phyloP scores from a whole-genome alignment of 2,329 filamentous ascomycete species.

The Xylariaceae sp. region DNA sequence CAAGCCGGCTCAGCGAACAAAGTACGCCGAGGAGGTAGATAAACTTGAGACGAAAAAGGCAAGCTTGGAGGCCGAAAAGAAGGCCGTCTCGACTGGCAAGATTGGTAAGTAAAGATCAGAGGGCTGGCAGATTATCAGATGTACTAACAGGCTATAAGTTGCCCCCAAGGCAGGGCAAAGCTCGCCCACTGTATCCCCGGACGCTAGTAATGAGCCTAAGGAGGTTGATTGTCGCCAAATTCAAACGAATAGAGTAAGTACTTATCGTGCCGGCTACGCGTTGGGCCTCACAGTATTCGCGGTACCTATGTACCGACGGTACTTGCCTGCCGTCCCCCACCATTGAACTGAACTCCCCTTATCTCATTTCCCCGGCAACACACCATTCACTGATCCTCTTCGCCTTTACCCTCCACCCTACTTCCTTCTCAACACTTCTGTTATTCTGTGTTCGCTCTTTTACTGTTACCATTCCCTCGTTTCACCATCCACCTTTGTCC shows the following conservation, averaged over 20 bases:
- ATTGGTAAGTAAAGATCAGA: constrained; percentile 5
- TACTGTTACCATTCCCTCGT: too few relatives aligned
- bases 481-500: too few relatives aligned
- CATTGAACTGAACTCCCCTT: too few relatives aligned
- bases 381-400: too few relatives aligned
- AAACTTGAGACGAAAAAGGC: constrained; percentile 9
- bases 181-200: neutral
- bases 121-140: neutral
- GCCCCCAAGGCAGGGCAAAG: constrained; percentile 1
- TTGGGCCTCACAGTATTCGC: neutral
- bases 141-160: constrained; percentile 11
- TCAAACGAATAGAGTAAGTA: neutral
- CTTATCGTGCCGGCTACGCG: neutral
- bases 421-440: too few relatives aligned
- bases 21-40: constrained; percentile 7
- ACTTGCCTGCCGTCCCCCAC: neutral
- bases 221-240: constrained; percentile 12
- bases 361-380: too few relatives aligned
- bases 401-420: too few relatives aligned
- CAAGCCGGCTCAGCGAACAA: constrained; percentile 7
- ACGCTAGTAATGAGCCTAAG: constrained; percentile 15
- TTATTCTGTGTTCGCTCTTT: too few relatives aligned
- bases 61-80: constrained; percentile 11
- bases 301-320: neutral
- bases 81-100: constrained; percentile 10